Percentiles rank a stretch among this genome's conserved stretches.
Evolutionary conservation across 352 stramenopile species (phyloP).

Genomic region (Thalassiosira sp.): DNA sequence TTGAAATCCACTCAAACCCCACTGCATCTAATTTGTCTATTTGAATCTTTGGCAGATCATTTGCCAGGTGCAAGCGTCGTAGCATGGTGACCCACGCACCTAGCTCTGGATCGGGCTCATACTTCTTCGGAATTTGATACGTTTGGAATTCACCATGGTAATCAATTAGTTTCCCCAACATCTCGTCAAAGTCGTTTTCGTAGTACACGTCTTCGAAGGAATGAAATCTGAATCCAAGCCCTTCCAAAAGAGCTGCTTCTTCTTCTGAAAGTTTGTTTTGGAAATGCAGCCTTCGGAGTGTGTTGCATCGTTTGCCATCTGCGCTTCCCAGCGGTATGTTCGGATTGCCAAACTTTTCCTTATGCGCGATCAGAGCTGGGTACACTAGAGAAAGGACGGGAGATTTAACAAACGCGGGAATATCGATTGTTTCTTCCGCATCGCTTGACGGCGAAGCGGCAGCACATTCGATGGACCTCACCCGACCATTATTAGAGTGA

Average conservation of each 20-base stretch:
- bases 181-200: slow-evolving; percentile 70
- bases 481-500: background rate
- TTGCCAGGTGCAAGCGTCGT: slow-evolving; percentile 43
- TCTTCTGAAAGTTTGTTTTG: slow-evolving; percentile 66
- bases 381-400: slow-evolving; percentile 64
- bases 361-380: slow-evolving; percentile 52
- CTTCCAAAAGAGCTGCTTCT: slow-evolving; percentile 54
- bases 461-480: background rate
- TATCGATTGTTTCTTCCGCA: slow-evolving; percentile 10
- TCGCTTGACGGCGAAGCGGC: slow-evolving; percentile 1
- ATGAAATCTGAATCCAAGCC: slow-evolving; percentile 70
- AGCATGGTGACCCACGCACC: slow-evolving; percentile 79
- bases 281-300: slow-evolving; percentile 63
- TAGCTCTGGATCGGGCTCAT: slow-evolving; percentile 68
- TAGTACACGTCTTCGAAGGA: slow-evolving; percentile 75
- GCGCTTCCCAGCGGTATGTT: slow-evolving; percentile 71
- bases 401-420: slow-evolving; percentile 32
- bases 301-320: slow-evolving; percentile 65
- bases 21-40: slow-evolving; percentile 56
- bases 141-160: slow-evolving; percentile 57
- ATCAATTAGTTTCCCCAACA: slow-evolving; percentile 55
- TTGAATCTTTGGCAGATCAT: slow-evolving; percentile 55
- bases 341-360: slow-evolving; percentile 61
- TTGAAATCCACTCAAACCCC: slow-evolving; percentile 69
- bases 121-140: slow-evolving; percentile 81